Percentiles rank a stretch among this genome's conserved stretches.
These are phyloP conservation scores for Neurospora sp. DNA, from an alignment of 2,329 filamentous ascomycete genomes.

Conservation along the genomic window DNA sequence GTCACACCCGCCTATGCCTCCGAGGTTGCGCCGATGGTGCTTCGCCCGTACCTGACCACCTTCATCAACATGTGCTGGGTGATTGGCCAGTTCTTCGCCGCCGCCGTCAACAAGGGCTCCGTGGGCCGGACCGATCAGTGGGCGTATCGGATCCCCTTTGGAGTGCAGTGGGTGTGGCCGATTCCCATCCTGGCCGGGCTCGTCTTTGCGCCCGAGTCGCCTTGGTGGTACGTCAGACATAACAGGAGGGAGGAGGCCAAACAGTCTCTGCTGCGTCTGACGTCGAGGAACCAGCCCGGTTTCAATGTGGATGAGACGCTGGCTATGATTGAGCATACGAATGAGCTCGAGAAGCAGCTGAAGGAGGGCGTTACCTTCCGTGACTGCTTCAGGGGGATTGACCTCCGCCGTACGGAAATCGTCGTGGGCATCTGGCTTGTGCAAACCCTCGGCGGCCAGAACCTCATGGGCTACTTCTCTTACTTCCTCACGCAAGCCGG, in stretches of 20 bases:
- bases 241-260: conserved; percentile 25
- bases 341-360: conserved; percentile 26
- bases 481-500: conserved; percentile 21
- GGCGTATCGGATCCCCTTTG: conserved; percentile 38
- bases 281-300: conserved; percentile 13
- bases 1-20: conserved; percentile 38
- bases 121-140: conserved; percentile 27
- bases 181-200: conserved; percentile 29
- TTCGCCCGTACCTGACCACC: conserved; percentile 43
- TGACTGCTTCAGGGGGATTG: conserved; percentile 32
- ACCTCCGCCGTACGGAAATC: conserved; percentile 31
- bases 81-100: conserved; percentile 41
- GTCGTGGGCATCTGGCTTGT: conserved; percentile 23
- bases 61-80: conserved; percentile 51
- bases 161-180: conserved; percentile 39
- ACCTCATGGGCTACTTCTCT: conserved; percentile 14
- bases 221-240: conserved; percentile 36
- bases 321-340: conserved; percentile 34
- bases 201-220: conserved; percentile 36
- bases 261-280: conserved; percentile 24
- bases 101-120: conserved; percentile 29
- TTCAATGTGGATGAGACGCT: conserved; percentile 27
- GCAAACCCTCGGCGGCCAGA: conserved; percentile 10
- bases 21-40: conserved; percentile 37
- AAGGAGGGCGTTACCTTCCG: conserved; percentile 26